Base-by-base conservation (phyloP, 495 filamentous ascomycete species). In the Neurospora africana region DNA sequence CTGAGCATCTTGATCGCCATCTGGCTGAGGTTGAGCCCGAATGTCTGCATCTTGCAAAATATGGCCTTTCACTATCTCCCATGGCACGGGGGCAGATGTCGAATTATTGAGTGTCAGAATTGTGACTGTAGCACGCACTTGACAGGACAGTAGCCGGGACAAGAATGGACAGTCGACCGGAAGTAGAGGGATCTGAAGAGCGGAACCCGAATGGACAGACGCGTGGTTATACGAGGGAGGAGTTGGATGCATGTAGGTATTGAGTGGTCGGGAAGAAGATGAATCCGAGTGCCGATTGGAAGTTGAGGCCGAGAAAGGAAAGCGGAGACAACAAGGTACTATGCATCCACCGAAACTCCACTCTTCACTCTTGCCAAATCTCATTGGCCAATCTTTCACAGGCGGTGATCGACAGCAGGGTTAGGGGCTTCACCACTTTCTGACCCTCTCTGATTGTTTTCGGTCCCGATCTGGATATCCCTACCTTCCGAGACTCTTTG, bases 321-420 rank as follows among this genome's bases (percentile, higher is more conserved):
- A 58, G 47, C 23, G 47, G 47, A 4, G 47, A 58, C 5, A 10
- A 53, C 27, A 27, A 27, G 21, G 47, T 58, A 27, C 47, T 35
- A 35, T 6, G 47, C 30, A 27, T 2, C 11, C 1, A 11, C n/a
- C 0, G 0, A 4, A 27, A 2, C 47, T 17, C 47, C 23, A 58
- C 47, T 0, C 1, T 5, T 23, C 0, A 0, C 11, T 17, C 0
- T 30, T 7, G 2, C 4, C 13, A 8, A 3, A 17, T 8, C 0
- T 8, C 21, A 61, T 61, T 61, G 53, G 53, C 1, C 3, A 33
- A 33, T 33, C 2, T 4, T 7, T 61, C 19, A 33, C 15, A 65
- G 27, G 15, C 53, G 5, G 27, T 58, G 47, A 58, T 58, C n/a
- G n/a, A n/a, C n/a, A n/a, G n/a, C n/a, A n/a, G n/a, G n/a, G n/a